phyloP scores from a whole-genome alignment of 345 rosid genomes.

The Erysimum cheiranthoides region DNA sequence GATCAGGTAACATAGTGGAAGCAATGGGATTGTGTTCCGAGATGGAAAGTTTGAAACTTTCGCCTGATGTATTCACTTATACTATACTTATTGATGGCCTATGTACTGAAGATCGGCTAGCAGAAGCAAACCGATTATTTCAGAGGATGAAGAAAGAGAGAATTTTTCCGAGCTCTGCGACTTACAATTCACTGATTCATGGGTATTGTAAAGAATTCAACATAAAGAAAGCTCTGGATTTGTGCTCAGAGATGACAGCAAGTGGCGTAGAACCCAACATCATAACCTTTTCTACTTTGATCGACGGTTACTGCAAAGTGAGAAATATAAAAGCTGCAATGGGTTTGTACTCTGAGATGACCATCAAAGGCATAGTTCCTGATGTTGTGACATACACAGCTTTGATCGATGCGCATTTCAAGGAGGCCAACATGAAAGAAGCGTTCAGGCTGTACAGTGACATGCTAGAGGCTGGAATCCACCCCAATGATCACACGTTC shows the following conservation, averaged over 20 bases:
- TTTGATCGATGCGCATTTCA: conserved; percentile 71
- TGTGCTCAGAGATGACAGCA: conserved; percentile 64
- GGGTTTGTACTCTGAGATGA: conserved; percentile 68
- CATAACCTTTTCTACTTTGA: conserved; percentile 66
- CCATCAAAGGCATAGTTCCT: conserved; percentile 58
- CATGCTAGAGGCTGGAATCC: conserved; percentile 59
- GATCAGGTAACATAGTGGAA: conserved; percentile 51
- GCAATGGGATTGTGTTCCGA: conserved; percentile 55
- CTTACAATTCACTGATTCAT: conserved; percentile 64
- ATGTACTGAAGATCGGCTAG: conserved; percentile 47
- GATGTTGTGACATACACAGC: conserved; percentile 68
- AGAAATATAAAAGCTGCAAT: conserved; percentile 64
- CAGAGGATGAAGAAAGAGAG: conserved; percentile 58
- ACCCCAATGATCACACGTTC: conserved; percentile 62
- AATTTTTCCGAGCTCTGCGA: conserved; percentile 56
- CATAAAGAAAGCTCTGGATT: conserved; percentile 61
- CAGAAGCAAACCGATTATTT: conserved; percentile 53
- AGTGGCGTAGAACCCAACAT: conserved; percentile 58
- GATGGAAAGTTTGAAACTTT: conserved; percentile 55
- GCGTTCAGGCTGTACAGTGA: conserved; percentile 57
- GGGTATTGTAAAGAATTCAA: conserved; percentile 61
- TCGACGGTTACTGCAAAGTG: conserved; percentile 63
- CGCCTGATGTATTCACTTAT: conserved; percentile 65
- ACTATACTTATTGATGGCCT: conserved; percentile 64
- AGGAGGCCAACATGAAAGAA: conserved; percentile 59